A percentile compares a stretch with the other conserved stretches of the same genome.
Conservation (phyloP, 306 rosid species). For the Inga laurina region DNA sequence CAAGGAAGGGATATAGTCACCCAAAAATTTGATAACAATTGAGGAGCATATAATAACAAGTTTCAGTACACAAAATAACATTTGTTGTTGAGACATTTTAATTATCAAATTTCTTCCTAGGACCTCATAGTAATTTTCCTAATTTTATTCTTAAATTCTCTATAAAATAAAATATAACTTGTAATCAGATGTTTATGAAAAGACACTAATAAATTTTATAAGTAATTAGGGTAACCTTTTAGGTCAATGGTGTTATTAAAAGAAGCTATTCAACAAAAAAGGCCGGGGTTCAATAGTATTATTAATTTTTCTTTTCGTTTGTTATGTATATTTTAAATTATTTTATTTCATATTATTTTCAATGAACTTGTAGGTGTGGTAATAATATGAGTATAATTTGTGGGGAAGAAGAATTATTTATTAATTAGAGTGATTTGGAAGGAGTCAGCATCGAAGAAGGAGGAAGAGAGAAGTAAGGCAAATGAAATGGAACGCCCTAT, state of each 20-base stretch:
- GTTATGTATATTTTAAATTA: not conserved
- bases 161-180: not conserved
- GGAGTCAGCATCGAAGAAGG: conserved; percentile 7
- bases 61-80: no score
- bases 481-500: conserved; percentile 14
- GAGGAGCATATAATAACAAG: no score
- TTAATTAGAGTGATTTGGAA: not conserved
- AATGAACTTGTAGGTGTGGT: not conserved
- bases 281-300: not conserved
- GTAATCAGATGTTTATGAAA: not conserved
- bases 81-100: no score
- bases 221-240: not conserved
- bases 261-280: no score
- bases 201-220: not conserved
- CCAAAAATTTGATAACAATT: no score
- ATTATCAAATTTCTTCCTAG: no score
- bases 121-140: no score
- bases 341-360: not conserved
- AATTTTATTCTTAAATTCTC: not conserved
- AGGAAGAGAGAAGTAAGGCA: not conserved
- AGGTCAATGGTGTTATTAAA: not conserved
- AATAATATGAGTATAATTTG: not conserved
- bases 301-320: not conserved
- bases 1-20: no score
- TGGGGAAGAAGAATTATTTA: not conserved